Conservation (phyloP, 495 filamentous ascomycete species). For the Talaromyces liani region DNA sequence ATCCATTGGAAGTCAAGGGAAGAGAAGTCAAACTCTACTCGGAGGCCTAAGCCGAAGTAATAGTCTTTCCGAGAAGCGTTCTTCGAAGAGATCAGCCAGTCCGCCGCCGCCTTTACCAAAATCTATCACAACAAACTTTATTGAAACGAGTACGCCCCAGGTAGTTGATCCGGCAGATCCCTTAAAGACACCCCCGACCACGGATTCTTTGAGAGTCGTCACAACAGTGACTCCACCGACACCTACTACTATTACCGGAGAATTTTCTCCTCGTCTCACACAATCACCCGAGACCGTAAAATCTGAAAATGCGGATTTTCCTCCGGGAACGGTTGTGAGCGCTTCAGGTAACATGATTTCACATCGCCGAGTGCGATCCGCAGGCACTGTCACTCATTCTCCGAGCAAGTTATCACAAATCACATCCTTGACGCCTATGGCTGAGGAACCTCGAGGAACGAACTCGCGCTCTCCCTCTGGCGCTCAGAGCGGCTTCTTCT, state of each 20-base stretch:
- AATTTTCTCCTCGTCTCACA: slow-evolving; percentile 17
- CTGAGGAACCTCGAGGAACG: slow-evolving; percentile 51
- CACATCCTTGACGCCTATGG: slow-evolving; percentile 64
- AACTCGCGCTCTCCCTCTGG: slow-evolving; percentile 24
- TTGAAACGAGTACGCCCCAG: slow-evolving; percentile 14
- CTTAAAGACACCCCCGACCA: slow-evolving; percentile 35
- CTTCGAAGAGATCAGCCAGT: slow-evolving; percentile 21
- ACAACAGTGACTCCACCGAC: slow-evolving; percentile 52
- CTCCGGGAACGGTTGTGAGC: slow-evolving; percentile 32
- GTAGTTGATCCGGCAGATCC: slow-evolving; percentile 11
- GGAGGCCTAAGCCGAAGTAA: slow-evolving; percentile 26
- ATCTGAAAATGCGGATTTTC: slow-evolving; percentile 20
- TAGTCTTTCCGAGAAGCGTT: slow-evolving; percentile 33
- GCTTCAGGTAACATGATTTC: slow-evolving; percentile 70
- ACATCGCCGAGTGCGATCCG: slow-evolving; percentile 58
- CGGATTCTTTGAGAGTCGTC: slow-evolving; percentile 32
- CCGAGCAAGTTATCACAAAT: slow-evolving; percentile 87
- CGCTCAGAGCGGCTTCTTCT: slow-evolving; percentile 72
- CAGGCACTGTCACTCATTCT: slow-evolving; percentile 51
- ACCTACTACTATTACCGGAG: slow-evolving; percentile 28
- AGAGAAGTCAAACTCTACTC: slow-evolving; percentile 21
- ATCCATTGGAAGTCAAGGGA: slow-evolving; percentile 23
- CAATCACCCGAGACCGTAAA: slow-evolving; percentile 31
- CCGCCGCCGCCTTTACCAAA: slow-evolving; percentile 24
- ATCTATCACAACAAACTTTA: slow-evolving; percentile 27